These are phyloP conservation scores for Cladosporium velox DNA, from an alignment of 2,329 filamentous ascomycete genomes.

Conservation along the genomic window DNA sequence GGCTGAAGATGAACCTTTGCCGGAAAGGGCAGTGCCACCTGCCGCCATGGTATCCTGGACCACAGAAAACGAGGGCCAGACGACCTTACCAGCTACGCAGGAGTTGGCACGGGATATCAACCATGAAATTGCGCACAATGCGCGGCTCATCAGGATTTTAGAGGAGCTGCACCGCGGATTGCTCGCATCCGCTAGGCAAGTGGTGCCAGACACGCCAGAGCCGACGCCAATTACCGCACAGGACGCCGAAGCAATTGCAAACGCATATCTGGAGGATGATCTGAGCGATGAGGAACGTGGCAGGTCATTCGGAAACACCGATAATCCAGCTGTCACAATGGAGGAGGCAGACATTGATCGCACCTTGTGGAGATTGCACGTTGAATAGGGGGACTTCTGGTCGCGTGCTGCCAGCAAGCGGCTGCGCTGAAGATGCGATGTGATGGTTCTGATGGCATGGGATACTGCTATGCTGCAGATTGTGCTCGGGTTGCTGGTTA, in stretches of 20 bases:
- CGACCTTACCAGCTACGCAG: not conserved
- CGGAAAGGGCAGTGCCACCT: not conserved
- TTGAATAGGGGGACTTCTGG: not conserved
- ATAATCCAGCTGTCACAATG: not conserved
- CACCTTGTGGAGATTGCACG: conserved; percentile 7
- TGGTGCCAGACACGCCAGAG: not conserved
- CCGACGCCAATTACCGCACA: not conserved
- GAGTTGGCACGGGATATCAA: not conserved
- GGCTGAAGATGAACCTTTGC: not conserved
- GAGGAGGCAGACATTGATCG: conserved; percentile 8
- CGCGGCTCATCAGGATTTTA: not conserved
- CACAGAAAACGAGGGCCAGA: not conserved
- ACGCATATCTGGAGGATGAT: not conserved
- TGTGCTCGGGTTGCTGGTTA: not conserved
- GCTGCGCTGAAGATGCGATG: not conserved
- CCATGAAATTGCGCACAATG: not conserved
- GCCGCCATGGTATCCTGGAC: not conserved
- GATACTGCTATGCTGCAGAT: not conserved
- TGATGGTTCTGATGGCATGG: not conserved
- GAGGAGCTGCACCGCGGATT: not conserved
- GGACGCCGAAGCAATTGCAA: conserved; percentile 3
- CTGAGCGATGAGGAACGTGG: not conserved
- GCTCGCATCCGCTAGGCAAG: not conserved
- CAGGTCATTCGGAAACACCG: not conserved
- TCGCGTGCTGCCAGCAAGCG: not conserved